Evolutionary conservation across 73 alveolate species (phyloP).

Genomic region (Uronychia setigera): DNA sequence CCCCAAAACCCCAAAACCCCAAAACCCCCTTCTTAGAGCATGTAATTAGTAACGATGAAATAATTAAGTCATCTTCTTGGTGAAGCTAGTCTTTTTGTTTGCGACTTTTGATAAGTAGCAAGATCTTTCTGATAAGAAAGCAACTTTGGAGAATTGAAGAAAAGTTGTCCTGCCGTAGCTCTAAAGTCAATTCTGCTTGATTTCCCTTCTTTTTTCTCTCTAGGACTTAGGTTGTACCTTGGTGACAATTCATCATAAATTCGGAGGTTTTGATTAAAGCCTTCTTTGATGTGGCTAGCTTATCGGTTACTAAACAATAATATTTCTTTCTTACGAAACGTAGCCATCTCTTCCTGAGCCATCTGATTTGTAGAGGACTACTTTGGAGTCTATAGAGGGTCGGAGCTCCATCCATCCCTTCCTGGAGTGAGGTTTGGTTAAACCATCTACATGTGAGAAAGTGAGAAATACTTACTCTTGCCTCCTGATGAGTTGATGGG

Average conservation of each 20-base stretch:
- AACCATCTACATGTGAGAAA: background rate
- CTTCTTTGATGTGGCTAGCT: background rate
- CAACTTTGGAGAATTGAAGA: background rate
- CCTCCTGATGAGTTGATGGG: slow-evolving; percentile 1
- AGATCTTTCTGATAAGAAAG: background rate
- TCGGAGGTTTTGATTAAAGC: background rate
- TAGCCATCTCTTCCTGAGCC: background rate
- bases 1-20: too few relatives aligned
- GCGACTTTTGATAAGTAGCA: background rate
- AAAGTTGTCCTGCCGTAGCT: background rate
- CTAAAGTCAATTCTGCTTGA: background rate
- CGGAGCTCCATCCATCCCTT: background rate
- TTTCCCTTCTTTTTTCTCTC: background rate
- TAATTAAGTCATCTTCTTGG: too few relatives aligned
- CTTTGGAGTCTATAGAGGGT: background rate
- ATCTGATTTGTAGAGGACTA: background rate
- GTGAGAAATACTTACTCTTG: background rate
- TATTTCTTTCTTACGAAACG: background rate
- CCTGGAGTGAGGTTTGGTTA: background rate
- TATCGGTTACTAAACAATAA: background rate
- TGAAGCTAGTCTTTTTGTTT: background rate
- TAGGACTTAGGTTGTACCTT: background rate
- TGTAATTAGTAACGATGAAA: too few relatives aligned
- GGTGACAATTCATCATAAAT: background rate
- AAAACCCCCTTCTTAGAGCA: too few relatives aligned